phyloP scores from a whole-genome alignment of 2,329 filamentous ascomycete species.

The Trichoderma aggressivum region DNA sequence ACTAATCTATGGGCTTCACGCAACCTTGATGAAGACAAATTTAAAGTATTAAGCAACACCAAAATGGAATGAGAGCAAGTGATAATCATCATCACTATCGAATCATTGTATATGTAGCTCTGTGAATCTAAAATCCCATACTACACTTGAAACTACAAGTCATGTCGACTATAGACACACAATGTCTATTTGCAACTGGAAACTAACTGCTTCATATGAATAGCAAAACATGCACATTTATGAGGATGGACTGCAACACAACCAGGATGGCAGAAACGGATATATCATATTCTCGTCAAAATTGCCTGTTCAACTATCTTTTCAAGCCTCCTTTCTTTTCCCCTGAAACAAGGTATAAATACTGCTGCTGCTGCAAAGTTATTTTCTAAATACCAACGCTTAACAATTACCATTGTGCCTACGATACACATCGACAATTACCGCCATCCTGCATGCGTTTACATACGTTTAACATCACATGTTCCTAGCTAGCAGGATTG shows the following conservation, averaged over 20 bases:
- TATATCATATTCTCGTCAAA: neutral
- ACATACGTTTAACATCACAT: neutral
- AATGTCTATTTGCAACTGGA: neutral
- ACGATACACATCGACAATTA: neutral
- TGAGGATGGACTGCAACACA: neutral
- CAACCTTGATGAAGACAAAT: neutral
- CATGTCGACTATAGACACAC: neutral
- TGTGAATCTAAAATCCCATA: neutral
- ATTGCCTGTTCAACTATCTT: neutral
- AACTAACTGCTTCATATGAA: neutral
- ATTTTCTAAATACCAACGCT: neutral
- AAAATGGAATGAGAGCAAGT: neutral
- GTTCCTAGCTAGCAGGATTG: neutral
- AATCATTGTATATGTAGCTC: neutral
- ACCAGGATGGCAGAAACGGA: neutral
- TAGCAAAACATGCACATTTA: neutral
- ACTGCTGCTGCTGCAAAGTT: neutral
- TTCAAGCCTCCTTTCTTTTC: neutral
- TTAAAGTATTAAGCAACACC: neutral
- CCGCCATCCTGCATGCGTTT: neutral
- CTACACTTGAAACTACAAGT: neutral
- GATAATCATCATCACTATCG: neutral
- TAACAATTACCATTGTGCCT: neutral
- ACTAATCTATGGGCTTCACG: neutral
- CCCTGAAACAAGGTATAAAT: neutral